These are phyloP conservation scores for Phytophthora fragariae DNA, from an alignment of 352 stramenopile genomes.

Conservation along the genomic window DNA sequence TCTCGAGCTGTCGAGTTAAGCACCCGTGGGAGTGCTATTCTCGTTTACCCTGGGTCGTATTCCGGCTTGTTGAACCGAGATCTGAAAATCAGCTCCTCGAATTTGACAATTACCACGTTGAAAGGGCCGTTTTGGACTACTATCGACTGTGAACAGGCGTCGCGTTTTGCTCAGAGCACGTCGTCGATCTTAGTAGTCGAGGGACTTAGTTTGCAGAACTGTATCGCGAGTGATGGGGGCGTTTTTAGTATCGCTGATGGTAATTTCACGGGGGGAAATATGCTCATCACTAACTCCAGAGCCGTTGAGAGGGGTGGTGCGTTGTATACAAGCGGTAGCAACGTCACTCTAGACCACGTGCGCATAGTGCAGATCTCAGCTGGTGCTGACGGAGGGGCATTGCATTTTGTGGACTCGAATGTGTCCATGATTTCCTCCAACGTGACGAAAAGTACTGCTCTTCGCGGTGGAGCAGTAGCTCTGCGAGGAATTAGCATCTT, in stretches of 20 bases:
- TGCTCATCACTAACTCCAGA: constrained; percentile 28
- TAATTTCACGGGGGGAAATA: constrained; percentile 29
- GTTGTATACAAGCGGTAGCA: constrained; percentile 29
- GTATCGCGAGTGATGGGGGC: constrained; percentile 27
- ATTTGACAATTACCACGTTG: constrained; percentile 49
- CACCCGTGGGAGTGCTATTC: constrained; percentile 42
- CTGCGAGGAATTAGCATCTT: constrained; percentile 27
- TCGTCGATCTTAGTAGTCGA: constrained; percentile 35
- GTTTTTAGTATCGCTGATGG: constrained; percentile 32
- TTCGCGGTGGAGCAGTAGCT: constrained; percentile 35
- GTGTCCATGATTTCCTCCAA: constrained; percentile 31
- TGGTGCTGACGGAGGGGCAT: constrained; percentile 35
- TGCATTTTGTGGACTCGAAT: constrained; percentile 36
- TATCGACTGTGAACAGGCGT: constrained; percentile 44
- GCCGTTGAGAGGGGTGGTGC: constrained; percentile 39
- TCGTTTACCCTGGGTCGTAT: constrained; percentile 70
- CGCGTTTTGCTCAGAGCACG: constrained; percentile 23
- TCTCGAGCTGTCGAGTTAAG: constrained; percentile 49
- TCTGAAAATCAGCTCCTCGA: constrained; percentile 23
- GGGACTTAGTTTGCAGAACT: constrained; percentile 56
- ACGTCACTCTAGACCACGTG: constrained; percentile 26
- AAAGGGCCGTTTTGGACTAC: constrained; percentile 60
- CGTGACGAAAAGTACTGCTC: constrained; percentile 33
- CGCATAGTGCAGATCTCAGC: constrained; percentile 23
- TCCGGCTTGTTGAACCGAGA: constrained; percentile 45